Conservation (phyloP, 805 yeast genomes). For the Schizosaccharomyces japonicus region DNA sequence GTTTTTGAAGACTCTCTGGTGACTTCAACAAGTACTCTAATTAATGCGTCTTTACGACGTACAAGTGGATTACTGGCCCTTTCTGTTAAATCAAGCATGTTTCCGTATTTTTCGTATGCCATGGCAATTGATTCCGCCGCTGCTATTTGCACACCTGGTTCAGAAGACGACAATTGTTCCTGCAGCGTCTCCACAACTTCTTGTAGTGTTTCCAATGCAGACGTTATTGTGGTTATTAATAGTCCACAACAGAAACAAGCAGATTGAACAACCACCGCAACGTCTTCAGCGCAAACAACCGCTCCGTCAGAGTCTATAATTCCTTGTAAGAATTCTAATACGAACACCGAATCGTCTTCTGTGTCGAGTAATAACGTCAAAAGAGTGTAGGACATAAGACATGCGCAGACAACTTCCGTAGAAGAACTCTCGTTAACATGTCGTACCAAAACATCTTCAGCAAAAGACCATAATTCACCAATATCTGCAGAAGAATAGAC, state of each 20-base stretch:
- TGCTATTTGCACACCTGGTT: not conserved
- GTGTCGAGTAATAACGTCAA: not conserved
- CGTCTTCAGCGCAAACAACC: not conserved
- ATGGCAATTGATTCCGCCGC: not conserved
- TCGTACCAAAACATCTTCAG: too few relatives aligned
- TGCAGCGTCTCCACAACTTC: not conserved
- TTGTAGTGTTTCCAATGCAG: not conserved
- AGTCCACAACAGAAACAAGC: not conserved
- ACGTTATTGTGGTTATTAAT: not conserved
- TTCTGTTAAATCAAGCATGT: too few relatives aligned
- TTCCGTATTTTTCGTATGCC: not conserved
- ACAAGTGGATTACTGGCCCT: too few relatives aligned
- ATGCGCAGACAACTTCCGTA: not conserved
- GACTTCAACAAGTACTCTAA: not conserved
- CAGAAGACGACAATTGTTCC: not conserved
- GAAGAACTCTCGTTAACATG: not conserved
- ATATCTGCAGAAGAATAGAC: too few relatives aligned
- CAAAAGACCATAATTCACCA: too few relatives aligned
- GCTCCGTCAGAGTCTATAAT: constrained; percentile 5
- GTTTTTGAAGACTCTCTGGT: not conserved
- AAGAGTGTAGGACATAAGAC: not conserved
- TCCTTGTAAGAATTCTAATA: not conserved
- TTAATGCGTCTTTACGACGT: too few relatives aligned
- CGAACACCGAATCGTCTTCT: not conserved
- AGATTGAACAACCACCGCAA: not conserved